Evolutionary conservation across 305 asterid species (phyloP).

Genomic region (Euphrasia arctica): DNA sequence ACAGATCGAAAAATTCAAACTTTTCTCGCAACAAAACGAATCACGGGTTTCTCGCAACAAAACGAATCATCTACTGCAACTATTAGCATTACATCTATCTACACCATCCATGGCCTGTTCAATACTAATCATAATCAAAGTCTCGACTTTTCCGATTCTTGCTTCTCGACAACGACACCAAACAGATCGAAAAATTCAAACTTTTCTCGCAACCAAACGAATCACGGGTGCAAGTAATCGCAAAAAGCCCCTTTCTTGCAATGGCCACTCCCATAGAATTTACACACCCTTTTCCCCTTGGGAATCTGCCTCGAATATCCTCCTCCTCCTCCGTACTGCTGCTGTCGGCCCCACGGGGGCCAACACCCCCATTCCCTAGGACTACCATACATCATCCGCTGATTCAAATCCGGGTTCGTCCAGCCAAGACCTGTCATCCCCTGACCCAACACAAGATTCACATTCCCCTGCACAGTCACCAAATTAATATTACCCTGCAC

Average conservation of each 20-base stretch:
- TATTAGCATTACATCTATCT: neutral
- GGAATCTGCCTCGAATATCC: constrained; percentile 57
- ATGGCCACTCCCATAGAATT: constrained; percentile 77
- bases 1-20: no score
- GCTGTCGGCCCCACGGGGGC: constrained; percentile 35
- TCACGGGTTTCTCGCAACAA: no score
- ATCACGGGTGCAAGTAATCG: constrained; percentile 71
- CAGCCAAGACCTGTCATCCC: constrained; percentile 44
- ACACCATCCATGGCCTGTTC: neutral
- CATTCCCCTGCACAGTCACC: constrained; percentile 63
- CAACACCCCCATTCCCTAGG: no score
- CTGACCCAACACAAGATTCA: constrained; percentile 53
- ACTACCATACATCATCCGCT: no score
- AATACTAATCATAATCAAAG: neutral
- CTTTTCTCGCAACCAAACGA: neutral
- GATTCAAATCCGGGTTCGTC: constrained; percentile 43
- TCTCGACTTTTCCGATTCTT: neutral
- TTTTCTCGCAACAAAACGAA: no score
- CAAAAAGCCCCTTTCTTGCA: constrained; percentile 86
- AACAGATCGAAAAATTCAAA: no score
- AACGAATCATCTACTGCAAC: neutral
- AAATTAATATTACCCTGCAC: constrained; percentile 61
- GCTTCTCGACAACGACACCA: no score
- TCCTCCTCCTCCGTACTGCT: constrained; percentile 42
- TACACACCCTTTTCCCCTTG: constrained; percentile 75